Base-by-base conservation (phyloP, 2,329 filamentous ascomycete species). In the Zymoseptoria brevis region DNA sequence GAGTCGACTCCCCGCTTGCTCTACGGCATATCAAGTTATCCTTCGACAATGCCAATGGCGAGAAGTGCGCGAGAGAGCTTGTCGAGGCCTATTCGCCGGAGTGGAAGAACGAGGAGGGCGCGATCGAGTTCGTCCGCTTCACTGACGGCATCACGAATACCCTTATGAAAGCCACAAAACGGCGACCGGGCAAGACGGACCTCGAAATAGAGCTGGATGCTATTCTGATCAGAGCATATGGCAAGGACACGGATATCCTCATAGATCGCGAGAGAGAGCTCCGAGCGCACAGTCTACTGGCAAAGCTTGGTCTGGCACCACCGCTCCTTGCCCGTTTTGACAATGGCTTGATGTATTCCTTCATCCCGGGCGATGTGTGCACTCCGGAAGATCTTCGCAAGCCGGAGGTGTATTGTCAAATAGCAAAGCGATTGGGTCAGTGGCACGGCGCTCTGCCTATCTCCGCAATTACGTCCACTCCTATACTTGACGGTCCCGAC, bases 61-160 rank as follows among this genome's bases (percentile, higher is more conserved):
- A 93, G 64, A 80, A 83, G 59, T 95, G 93, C 19, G 93, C 92
- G 56, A 80, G 89, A 62, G 83, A 83, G 64, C 84, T 99, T 64
- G 86, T 96, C 69, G 80, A 90, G 67, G 83, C 89, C 26, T 80
- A 96, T 62, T 83, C 87, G 60, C 92, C 92, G 9, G 85, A 95
- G 68, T 99, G 94, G 94, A 81, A 85, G 66, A 81, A 82, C 53
- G 79, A 83, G 41, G 84, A 86, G 64, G 88, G 89, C 59, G 83
- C 87, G 50, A 82, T 99, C 68, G 86, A 94, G 70, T 90, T 97
- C 72, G 82, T 90, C 66, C 87, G 89, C 64, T 99, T 97, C 79
- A 99, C 91, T 48, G 94, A 99, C 71, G 94, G 94, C 71, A 99
- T 97, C 77, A 99, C 94, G 66, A 99, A 99, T 76, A 97, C 92